Evolutionary conservation across 2,329 filamentous ascomycete genomes (phyloP), one percentile per base, ranked within the genome.

Genomic region (Colletotrichum cordylinicola): DNA sequence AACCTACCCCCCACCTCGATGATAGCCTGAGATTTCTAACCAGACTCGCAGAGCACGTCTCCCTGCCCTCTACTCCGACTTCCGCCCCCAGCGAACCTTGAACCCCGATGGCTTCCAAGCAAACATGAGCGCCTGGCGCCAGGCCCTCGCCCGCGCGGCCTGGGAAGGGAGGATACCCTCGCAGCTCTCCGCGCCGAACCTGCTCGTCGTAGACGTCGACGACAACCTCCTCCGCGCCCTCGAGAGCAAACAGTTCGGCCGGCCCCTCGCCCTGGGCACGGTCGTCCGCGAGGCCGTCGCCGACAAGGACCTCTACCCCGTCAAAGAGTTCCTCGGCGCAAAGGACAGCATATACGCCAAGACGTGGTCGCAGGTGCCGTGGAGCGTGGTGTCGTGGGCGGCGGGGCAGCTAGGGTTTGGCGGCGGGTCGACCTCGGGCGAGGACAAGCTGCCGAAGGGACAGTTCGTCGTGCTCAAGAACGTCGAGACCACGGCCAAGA

Each of bases 11-110:
- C 43, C 15, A 35, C 16, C 8, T 2, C 2, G 12, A 58, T 27
- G 15, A 31, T 58, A 31, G 15, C 55, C 8, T 48, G 5, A 12
- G 10, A 12, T n/a, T 48, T 24, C n/a, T 52, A 24, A 52, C 43
- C 84, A 83, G 0, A 21, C 43, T 52, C 10, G 43, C 78, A 95
- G 93, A 86, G 91, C 93, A 78, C 94, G 96, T 66, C 89, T 98
- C 15, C 93, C 95, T 15, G 96, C 95, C 7, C 92, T 98, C 61
- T 98, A 98, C 86, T 96, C 95, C 64, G 96, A 98, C 83, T 98
- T 98, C 82, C 89, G 92, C 48, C 85, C 91, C 7, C 95, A 96
- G 79, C 90, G 90, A 80, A 91, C 90, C 52, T 91, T 94, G 27
- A 98, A 98, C 82, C 95, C 95, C 2, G 95, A 98, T 83, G 95